Base-by-base conservation (phyloP, 1,139 yeast species). In the Yamadazyma buinensis region DNA sequence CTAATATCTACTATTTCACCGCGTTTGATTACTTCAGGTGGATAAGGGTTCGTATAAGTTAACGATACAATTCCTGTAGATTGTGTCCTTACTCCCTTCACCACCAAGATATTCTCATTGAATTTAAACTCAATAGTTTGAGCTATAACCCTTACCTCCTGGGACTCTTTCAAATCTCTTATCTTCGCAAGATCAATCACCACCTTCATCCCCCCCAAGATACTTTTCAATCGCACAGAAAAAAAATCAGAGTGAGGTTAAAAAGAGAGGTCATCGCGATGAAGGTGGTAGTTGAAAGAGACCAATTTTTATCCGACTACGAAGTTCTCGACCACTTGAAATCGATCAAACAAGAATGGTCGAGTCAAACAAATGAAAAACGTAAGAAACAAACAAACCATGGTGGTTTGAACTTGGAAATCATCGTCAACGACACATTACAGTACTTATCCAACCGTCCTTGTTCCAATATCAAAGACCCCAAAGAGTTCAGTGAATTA, bases 321-420 rank as follows among this genome's bases (percentile, higher is more conserved):
- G 95, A 86, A 57, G 95, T 86, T 3, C 61, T 65, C 28, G 65
- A 72, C 36, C 88, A 82, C 45, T 59, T 86, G 33, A 59, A 32
- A 65, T 15, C 76, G 64, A 19, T 64, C 79, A 18, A 79, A 77
- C 77, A 79, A 48, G 64, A 7, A 69, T 67, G 36, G 52, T 58
- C 7, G 24, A 12, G 17, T 2, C 19, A 26, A 15, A 10, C 12
- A 3, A 11, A 24, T 14, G 29, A 30, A 60, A 59, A 37, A 65
- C 65, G 48, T 51, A 53, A 27, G 43, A 53, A 44, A 39, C 53
- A 36, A 47, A 49, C 35, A 46, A 66, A 54, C 48, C 61, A 49
- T 29, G 44, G 71, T 37, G 75, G 75, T 4, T 30, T 59, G 26
- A 62, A 77, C 34, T 59, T 82, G 30, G 96, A 90, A 47, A 72